These are phyloP conservation scores for Exophiala lecanii-corni DNA, from an alignment of 2,329 filamentous ascomycete genomes.

Conservation along the genomic window DNA sequence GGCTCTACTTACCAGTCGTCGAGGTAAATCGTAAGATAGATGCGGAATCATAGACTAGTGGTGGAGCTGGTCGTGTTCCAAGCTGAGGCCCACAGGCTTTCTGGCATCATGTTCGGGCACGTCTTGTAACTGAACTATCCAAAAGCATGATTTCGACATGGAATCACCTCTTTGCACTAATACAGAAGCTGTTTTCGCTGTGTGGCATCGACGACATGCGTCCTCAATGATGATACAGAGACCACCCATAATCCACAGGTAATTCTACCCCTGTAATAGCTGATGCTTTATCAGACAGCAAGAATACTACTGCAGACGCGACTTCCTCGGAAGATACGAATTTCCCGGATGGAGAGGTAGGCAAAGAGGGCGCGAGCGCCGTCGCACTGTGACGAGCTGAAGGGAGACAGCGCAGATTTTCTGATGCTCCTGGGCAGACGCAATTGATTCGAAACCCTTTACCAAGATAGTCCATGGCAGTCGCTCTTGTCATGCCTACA, in stretches of 20 bases:
- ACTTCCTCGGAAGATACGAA: conserved; percentile 32
- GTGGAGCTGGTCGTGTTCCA: too few relatives aligned
- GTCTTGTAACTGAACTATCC: too few relatives aligned
- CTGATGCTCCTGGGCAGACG: neutral
- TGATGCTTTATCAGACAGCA: conserved; percentile 41
- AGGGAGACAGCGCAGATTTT: neutral
- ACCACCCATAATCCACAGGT: conserved; percentile 44
- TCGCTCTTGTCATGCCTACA: conserved; percentile 33
- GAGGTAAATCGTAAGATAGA: too few relatives aligned
- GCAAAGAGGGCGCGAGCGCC: conserved; percentile 3
- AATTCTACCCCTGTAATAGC: conserved; percentile 44
- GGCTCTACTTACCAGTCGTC: too few relatives aligned
- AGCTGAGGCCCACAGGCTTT: too few relatives aligned
- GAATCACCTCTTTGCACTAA: too few relatives aligned
- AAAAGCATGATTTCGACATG: too few relatives aligned
- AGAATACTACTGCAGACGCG: conserved; percentile 42
- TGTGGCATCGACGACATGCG: too few relatives aligned
- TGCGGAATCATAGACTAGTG: too few relatives aligned
- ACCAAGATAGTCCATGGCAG: conserved; percentile 33
- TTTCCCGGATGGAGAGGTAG: conserved; percentile 26
- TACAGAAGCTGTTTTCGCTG: too few relatives aligned
- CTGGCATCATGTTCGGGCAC: too few relatives aligned
- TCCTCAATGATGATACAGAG: conserved; percentile 3
- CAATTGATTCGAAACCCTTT: conserved; percentile 3
- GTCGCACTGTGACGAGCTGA: neutral